Evolutionary conservation across 2,329 filamentous ascomycete genomes (phyloP), one percentile per base, ranked within the genome.

Genomic region (Phaeosphaeriaceae sp.): DNA sequence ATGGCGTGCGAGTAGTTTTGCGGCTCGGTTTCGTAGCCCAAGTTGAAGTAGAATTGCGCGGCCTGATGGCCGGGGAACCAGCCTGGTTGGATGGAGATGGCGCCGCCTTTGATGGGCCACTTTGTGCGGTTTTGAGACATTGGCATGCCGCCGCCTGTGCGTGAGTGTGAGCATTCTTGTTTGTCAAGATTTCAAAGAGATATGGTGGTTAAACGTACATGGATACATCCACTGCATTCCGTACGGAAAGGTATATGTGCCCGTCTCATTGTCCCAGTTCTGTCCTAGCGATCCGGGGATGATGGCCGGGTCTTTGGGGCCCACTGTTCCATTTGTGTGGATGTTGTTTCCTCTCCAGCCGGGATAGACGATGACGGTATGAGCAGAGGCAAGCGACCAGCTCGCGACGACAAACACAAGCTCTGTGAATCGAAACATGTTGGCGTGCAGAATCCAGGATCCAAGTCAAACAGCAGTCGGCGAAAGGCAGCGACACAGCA

Each of bases 211-310:
- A n/a, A 11, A 82, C 91, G 81, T 83, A 97, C 93, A 97, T 78
- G 93, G 93, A 82, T 96, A 97, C 76, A 89, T 88, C 93, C 93
- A 97, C 81, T 96, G 91, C 91, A 95, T 94, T 79, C 93, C 93
- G 67, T 91, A 96, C 1, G 93, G 93, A 68, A 87, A 95, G 0
- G 79, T 72, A 19, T 74, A 70, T 17, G 81, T 80, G 21, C 78
- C 80, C 7, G 31, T 36, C 31, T 36, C 9, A 53, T 84, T 83
- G 19, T 68, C 61, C 36, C 72, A 75, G 54, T 77, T 80, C 25
- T 79, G 80, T 5, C 83, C 83, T 3, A 88, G 67, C 9, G 79
- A 76, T 13, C 75, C 73, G 0, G 78, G 72, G 17, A 76, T 73
- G 42, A 78, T 68, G 49, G 10, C 72, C 22, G 52, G 74, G 69